A percentile compares a stretch with the other conserved stretches of the same genome.
Evolutionary conservation across 148 eudicot species (phyloP).

Genomic region (Silene uniflora): DNA sequence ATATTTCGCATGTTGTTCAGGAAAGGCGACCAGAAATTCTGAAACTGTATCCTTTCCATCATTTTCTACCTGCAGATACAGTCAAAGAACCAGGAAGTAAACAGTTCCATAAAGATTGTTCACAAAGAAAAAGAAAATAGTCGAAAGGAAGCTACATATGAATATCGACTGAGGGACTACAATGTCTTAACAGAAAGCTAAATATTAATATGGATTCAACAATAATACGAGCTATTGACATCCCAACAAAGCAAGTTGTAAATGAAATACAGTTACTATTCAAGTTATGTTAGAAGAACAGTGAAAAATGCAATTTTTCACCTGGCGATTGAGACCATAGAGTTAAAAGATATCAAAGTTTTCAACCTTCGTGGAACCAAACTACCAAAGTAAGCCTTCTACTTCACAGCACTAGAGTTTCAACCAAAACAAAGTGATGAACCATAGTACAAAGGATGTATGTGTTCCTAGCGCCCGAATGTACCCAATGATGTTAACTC

Average conservation of each 20-base stretch:
- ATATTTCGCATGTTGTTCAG: slow-evolving; percentile 62
- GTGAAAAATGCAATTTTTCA: not conserved
- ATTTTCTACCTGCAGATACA: slow-evolving; percentile 61
- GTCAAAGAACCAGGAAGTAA: not conserved
- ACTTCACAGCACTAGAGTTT: not conserved
- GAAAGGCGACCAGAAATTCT: slow-evolving; percentile 57
- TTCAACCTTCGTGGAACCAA: not conserved
- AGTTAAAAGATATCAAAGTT: not conserved
- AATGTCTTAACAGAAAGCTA: too few relatives aligned
- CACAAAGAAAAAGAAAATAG: not conserved
- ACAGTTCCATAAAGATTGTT: not conserved
- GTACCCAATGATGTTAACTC: not conserved
- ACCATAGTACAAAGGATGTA: not conserved
- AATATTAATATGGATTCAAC: too few relatives aligned
- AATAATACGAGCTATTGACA: too few relatives aligned
- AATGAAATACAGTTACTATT: too few relatives aligned
- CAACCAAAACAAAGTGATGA: not conserved
- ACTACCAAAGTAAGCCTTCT: not conserved
- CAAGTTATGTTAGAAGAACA: too few relatives aligned
- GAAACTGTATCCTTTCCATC: slow-evolving; percentile 60
- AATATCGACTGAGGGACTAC: too few relatives aligned
- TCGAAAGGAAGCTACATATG: not conserved
- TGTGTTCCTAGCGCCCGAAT: not conserved
- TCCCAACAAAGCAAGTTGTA: too few relatives aligned
- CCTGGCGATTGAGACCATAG: not conserved